Conservation (phyloP, 805 yeast species). For the Cyberlindnera xishuangbannaensis region DNA sequence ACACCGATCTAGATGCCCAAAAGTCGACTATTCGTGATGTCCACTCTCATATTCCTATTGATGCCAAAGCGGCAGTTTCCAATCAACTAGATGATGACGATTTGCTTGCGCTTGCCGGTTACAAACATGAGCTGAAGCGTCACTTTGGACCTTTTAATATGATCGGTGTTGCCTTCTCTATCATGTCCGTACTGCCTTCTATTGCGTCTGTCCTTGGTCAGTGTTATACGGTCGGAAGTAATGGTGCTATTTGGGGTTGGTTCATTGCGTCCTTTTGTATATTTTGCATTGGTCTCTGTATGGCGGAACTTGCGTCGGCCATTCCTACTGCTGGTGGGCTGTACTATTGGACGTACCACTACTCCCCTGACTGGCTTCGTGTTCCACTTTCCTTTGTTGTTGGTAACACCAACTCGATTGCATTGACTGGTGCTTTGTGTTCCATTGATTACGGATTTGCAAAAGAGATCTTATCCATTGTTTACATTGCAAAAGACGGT, state of each 20-base stretch:
- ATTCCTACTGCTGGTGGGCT: slow-evolving; percentile 75
- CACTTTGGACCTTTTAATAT: slow-evolving; percentile 50
- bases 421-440: slow-evolving; percentile 60
- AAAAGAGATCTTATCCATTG: slow-evolving; percentile 51
- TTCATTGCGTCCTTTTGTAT: slow-evolving; percentile 50
- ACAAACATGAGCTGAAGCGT: slow-evolving; percentile 63
- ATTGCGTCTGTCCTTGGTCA: slow-evolving; percentile 48
- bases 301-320: slow-evolving; percentile 63
- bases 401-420: slow-evolving; percentile 64
- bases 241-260: slow-evolving; percentile 68
- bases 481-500: slow-evolving; percentile 48
- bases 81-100: slow-evolving; percentile 23
- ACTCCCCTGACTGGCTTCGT: slow-evolving; percentile 49
- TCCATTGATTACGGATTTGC: slow-evolving; percentile 69
- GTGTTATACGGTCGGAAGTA: slow-evolving; percentile 35
- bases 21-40: slow-evolving; percentile 18
- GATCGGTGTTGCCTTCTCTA: slow-evolving; percentile 65
- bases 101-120: slow-evolving; percentile 49
- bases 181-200: slow-evolving; percentile 59
- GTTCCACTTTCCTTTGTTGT: slow-evolving; percentile 55
- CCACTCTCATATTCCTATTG: slow-evolving; percentile 17
- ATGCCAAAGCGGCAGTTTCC: slow-evolving; percentile 21
- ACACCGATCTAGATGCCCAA: slow-evolving; percentile 16
- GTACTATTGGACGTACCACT: slow-evolving; percentile 63
- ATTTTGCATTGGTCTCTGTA: slow-evolving; percentile 46